A percentile compares a stretch with the other conserved stretches of the same genome.
These are phyloP conservation scores for Halophytophthora polymorphica DNA, from an alignment of 352 stramenopile species.

Conservation along the genomic window DNA sequence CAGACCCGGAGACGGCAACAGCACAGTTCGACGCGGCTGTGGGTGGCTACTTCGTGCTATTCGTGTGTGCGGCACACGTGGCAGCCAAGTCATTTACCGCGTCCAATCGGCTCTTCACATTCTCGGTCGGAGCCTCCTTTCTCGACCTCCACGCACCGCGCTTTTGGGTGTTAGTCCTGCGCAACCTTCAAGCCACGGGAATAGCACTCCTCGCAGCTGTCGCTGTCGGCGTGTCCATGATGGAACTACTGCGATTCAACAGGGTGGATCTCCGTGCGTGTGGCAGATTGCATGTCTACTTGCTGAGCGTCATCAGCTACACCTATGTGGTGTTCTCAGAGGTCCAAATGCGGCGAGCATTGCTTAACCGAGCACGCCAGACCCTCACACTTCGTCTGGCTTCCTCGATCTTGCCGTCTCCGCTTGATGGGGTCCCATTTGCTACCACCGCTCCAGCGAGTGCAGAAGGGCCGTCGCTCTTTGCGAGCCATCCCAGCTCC, in stretches of 20 bases:
- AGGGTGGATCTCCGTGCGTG: background rate
- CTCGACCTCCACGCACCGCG: slow-evolving; percentile 2
- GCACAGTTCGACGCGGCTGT: slow-evolving; percentile 14
- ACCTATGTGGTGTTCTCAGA: slow-evolving; percentile 8
- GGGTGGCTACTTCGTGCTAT: slow-evolving; percentile 25
- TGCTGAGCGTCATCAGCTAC: slow-evolving; percentile 6
- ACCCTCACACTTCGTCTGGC: slow-evolving; percentile 2
- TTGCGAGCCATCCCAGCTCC: too few relatives aligned
- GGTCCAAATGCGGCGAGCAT: slow-evolving; percentile 1
- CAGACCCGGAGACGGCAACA: background rate
- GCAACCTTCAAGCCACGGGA: background rate
- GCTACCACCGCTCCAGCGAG: background rate
- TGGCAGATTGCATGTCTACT: slow-evolving; percentile 7
- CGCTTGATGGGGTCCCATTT: slow-evolving; percentile 3
- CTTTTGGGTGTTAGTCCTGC: slow-evolving; percentile 3
- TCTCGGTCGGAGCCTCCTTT: slow-evolving; percentile 11
- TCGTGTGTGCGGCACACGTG: slow-evolving; percentile 18
- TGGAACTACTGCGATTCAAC: slow-evolving; percentile 7
- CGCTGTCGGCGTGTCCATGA: background rate
- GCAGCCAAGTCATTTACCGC: slow-evolving; percentile 13
- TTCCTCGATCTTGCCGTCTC: background rate
- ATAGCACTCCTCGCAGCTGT: background rate
- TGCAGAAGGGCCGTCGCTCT: background rate
- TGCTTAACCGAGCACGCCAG: slow-evolving; percentile 1
- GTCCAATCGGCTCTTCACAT: slow-evolving; percentile 12